Evolutionary conservation across 129 eudicot species (phyloP), one percentile per base, ranked within the genome.

Genomic region (Escallonia rubra): DNA sequence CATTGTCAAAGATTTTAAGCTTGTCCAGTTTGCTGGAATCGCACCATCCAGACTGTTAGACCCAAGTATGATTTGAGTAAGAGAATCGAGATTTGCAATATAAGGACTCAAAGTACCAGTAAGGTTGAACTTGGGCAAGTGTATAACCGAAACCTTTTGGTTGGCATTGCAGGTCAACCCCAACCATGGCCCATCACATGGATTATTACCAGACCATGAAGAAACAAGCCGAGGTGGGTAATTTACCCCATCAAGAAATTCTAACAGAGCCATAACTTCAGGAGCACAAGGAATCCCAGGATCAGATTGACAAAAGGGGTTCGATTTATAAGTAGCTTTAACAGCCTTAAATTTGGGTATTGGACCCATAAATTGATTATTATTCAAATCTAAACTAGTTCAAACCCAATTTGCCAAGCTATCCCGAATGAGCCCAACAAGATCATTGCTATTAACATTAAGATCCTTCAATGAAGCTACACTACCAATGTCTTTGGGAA

Each of bases 341-440:
- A 78, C 85, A 47, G 87, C 76, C 72, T 82, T 76, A 73, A 89
- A 89, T 65, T 78, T 78, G 0, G 99, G 99, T 40, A 81, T 59
- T 41, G 96, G 93, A 7, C 97, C 99, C 93, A 86, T 85, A 14
- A 94, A 87, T 42, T 81, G 83, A 67, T 94, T 94, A 54, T 89
- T 87, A 63, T 83, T 89, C 83, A 94, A 80, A 83, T 89, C 93
- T 42, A 94, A 74, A 42, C 45, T 66, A 15, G 9, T 61, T 66
- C 89, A 82, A 38, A 77, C 75, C 69, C 89, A 65, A 78, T 63
- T 71, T 38, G 87, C 78, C 58, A 94, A 83, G 67, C 88, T 71
- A 49, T 67, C 64, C 14, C 96, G 99, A 40, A 94, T 76, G 16
- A 84, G 64, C 5, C 99, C 99, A 39, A 87, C 86, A 54, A 94